Base-by-base conservation (phyloP, 805 yeast species). In the Wickerhamiella dianesei region DNA sequence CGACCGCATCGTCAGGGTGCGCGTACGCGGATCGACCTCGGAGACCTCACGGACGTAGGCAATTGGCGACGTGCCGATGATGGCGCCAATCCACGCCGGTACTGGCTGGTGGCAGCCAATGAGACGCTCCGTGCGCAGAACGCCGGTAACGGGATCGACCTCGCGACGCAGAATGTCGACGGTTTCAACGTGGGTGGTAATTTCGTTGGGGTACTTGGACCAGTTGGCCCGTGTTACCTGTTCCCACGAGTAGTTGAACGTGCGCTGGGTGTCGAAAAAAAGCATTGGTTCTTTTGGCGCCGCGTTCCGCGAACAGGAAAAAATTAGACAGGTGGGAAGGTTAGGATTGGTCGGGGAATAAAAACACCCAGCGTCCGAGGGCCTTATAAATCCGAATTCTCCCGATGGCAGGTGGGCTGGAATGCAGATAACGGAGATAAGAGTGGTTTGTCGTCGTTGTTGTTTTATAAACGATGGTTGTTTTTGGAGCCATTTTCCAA, bases 151-250 rank as follows among this genome's bases (percentile, higher is more conserved):
- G 1, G 71, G 65, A 54, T 77, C 74, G 18, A 86, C 59, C 56
- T 80, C 86, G 52, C 97, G 72, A 49, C 82, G 71, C 29, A 89
- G 64, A 1, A 86, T 85, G 61, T 89, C 98, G 17, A 92, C 97
- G 1, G 92, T 92, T 22, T 85, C 80, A 8, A 89, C 98, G 64
- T 89, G 98, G 0, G 94, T 75, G 5, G 95, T 79, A 49, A 80
- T 71, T 56, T 87, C 94, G 61, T 92, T 89, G n/a, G 98, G 98
- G 65, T 89, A 89, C 56, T 89, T 89, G 54, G 76, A 78, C 98
- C 98, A 89, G 64, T 88, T 87, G 44, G 97, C 96, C 1, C 94
- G 87, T 0, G 95, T 82, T 21, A 89, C 95, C 56, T 82, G 86
- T 21, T 82, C 94, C 96, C 97, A 89, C 0, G 94, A 76, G 59